Base-by-base conservation (phyloP, 202 grass and related monocot species). In the Saccharum hybrid region DNA sequence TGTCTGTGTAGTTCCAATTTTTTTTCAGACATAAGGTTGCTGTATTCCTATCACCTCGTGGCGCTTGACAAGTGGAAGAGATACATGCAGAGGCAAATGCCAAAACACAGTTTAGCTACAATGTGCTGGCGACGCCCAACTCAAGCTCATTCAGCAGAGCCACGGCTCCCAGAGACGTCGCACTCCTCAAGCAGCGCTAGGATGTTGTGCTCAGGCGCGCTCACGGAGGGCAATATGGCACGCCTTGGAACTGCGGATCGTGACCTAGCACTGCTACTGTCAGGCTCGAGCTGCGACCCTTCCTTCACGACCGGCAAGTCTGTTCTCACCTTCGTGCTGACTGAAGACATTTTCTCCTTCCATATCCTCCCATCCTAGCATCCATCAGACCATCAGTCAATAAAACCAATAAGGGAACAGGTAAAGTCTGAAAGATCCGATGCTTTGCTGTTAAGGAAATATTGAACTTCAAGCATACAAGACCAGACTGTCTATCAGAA, bases 291-390 rank as follows among this genome's bases (percentile, higher is more conserved):
- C 30, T 83, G 88, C 0, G 78, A 85, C 19, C 79, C 92, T 93
- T 97, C 92, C 86, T 89, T 89, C 79, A 90, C 94, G 0, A 97
- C 82, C 0, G 88, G 88, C 68, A 94, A 78, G 57, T 91, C 92
- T 0, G 89, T 83, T 76, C 85, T 90, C 66, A 82, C 75, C 72
- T 83, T 90, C 2, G 75, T 40, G 49, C 90, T 79, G 22, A 38
- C 88, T 70, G 84, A 90, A 73, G 92, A 84, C 85, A 93, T 90
- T 63, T 91, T 93, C 57, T 95, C 96, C 81, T 95, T 94, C 96
- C 96, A 94, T 85, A 88, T 83, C 54, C 87, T 93, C 51, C 90
- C 96, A 87, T 98, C 96, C 96, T 98, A 75, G 19, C n/a, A 91
- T 79, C 22, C 67, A 92, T 61, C 31, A 86, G 54, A 79, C 22